Percentiles rank a stretch among this genome's conserved stretches.
Conservation (phyloP, 2,329 filamentous ascomycete genomes). For the Colletotrichum musicola region DNA sequence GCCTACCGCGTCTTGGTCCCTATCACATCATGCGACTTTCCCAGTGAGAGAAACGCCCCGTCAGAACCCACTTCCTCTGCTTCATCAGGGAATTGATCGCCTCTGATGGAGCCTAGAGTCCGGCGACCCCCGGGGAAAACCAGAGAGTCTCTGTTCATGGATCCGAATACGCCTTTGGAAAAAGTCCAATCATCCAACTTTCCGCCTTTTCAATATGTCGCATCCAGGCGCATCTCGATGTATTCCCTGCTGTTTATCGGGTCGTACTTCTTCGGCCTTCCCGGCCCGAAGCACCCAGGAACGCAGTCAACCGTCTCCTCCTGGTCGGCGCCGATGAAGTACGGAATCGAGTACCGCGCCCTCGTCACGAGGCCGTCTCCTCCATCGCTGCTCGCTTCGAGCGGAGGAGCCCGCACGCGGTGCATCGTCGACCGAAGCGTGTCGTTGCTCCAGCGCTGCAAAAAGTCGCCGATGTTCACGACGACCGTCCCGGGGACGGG, state of each 20-base stretch:
- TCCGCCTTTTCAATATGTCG: slow-evolving; percentile 35
- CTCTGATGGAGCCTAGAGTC: too few relatives aligned
- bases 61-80: too few relatives aligned
- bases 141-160: too few relatives aligned
- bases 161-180: not conserved
- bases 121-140: too few relatives aligned
- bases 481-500: slow-evolving; percentile 50
- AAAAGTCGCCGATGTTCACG: slow-evolving; percentile 54
- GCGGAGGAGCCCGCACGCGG: slow-evolving; percentile 34
- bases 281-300: slow-evolving; percentile 56
- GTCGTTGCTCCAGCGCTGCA: slow-evolving; percentile 56
- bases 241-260: slow-evolving; percentile 51
- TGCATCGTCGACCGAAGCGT: slow-evolving; percentile 51
- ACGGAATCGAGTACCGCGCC: slow-evolving; percentile 70
- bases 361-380: slow-evolving; percentile 55
- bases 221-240: slow-evolving; percentile 45
- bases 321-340: slow-evolving; percentile 66
- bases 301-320: slow-evolving; percentile 65
- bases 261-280: slow-evolving; percentile 62
- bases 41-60: too few relatives aligned
- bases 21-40: not conserved
- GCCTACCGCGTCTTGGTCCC: not conserved
- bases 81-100: too few relatives aligned
- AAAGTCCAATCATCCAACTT: not conserved
- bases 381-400: slow-evolving; percentile 39